phyloP scores from a whole-genome alignment of 2,329 filamentous ascomycete species.

The Sclerotinia glacialis region DNA sequence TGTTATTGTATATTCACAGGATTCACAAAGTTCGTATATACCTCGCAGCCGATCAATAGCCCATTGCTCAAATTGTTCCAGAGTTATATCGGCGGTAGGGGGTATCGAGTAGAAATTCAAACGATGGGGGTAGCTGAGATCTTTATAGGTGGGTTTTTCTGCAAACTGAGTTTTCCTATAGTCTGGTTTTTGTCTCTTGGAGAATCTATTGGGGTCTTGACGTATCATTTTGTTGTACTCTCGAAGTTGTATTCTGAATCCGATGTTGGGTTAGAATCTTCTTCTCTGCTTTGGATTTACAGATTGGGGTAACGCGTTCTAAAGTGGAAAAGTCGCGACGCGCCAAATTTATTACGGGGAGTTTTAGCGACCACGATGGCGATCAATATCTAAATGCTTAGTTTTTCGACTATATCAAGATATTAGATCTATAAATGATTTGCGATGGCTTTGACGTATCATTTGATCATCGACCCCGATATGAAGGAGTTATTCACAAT shows the following conservation, averaged over 20 bases:
- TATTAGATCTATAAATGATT: background rate
- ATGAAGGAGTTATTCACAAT: no score
- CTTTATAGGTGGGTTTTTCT: constrained; percentile 55
- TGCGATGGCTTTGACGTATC: fast-evolving
- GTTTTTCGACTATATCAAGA: background rate
- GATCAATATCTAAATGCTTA: background rate
- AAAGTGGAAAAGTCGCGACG: constrained; percentile 23
- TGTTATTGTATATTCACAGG: constrained; percentile 37
- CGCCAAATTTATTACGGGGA: constrained; percentile 7
- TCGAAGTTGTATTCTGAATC: background rate
- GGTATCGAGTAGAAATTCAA: constrained; percentile 89
- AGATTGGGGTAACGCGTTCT: constrained; percentile 15
- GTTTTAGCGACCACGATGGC: background rate
- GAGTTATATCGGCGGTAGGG: constrained; percentile 88
- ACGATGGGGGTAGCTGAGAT: constrained; percentile 76
- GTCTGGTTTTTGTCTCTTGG: constrained; percentile 76
- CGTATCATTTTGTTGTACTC: constrained; percentile 36
- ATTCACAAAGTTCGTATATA: constrained; percentile 43
- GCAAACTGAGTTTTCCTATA: constrained; percentile 86
- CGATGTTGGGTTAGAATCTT: constrained; percentile 1
- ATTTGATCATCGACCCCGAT: background rate
- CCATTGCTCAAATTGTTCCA: constrained; percentile 99
- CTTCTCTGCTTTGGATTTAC: background rate
- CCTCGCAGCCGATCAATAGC: constrained; percentile 86
- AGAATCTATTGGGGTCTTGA: constrained; percentile 37